Evolutionary conservation across 306 rosid species (phyloP).

Genomic region (Dalbergia oliveri): DNA sequence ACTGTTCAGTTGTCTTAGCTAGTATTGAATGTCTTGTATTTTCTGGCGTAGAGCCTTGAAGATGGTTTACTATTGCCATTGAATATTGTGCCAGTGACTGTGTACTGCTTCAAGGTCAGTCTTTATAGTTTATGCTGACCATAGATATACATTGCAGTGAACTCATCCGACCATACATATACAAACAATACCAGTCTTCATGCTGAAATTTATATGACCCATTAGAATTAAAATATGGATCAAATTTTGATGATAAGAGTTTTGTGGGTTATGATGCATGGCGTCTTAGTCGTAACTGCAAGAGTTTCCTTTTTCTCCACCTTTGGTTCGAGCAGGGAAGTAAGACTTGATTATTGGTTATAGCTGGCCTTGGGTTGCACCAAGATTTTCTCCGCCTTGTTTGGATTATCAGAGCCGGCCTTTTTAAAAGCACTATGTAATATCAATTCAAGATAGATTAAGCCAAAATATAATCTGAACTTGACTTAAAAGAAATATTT

Average conservation of each 20-base stretch:
- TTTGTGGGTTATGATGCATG: background rate
- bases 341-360: background rate
- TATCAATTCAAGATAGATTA: no score
- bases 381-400: no score
- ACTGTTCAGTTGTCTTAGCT: background rate
- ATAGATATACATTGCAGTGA: constrained; percentile 20
- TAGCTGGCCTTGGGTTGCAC: background rate
- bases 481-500: no score
- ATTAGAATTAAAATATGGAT: background rate
- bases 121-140: constrained; percentile 29
- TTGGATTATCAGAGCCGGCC: no score
- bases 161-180: background rate
- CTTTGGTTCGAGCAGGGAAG: background rate
- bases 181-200: background rate
- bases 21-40: constrained; percentile 1
- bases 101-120: constrained; percentile 33
- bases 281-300: background rate
- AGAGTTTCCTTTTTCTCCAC: background rate
- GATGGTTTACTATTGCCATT: constrained; percentile 32
- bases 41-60: constrained; percentile 29
- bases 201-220: constrained; percentile 8
- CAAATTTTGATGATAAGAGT: background rate
- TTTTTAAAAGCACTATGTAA: no score
- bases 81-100: constrained; percentile 33
- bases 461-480: no score